phyloP scores from a whole-genome alignment of 768 basidiomycete genomes.

The Strobilomyces confusus region DNA sequence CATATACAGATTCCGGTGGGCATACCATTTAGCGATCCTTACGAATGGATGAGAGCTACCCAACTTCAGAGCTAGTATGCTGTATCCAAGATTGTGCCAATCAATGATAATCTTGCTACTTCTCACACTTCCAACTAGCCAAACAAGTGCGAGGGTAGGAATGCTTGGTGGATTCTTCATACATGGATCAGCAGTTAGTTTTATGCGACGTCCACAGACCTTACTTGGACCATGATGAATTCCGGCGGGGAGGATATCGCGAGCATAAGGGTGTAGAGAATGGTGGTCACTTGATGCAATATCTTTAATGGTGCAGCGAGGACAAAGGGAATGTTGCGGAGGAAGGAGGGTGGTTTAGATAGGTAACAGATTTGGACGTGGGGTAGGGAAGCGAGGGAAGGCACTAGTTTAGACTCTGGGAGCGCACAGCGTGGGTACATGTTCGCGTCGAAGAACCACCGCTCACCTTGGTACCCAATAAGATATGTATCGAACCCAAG shows the following conservation, averaged over 20 bases:
- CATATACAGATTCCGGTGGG: neutral
- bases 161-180: constrained; percentile 93
- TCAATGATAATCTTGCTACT: constrained; percentile 92
- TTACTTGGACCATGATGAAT: constrained; percentile 86
- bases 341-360: constrained; percentile 51
- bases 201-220: constrained; percentile 18
- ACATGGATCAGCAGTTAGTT: neutral
- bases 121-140: constrained; percentile 61
- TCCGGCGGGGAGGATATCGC: constrained; percentile 65
- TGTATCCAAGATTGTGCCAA: constrained; percentile 98
- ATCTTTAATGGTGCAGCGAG: constrained; percentile 82
- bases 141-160: constrained; percentile 85
- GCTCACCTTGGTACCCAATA: constrained; percentile 81
- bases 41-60: constrained; percentile 68
- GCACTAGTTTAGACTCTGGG: constrained; percentile 72
- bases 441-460: neutral
- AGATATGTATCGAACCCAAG: constrained; percentile 74
- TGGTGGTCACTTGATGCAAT: constrained; percentile 56
- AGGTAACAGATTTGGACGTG: constrained; percentile 66
- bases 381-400: constrained; percentile 64
- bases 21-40: constrained; percentile 69
- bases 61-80: constrained; percentile 82
- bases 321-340: constrained; percentile 58
- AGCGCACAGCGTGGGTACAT: neutral
- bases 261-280: constrained; percentile 60